These are phyloP conservation scores for Bjerkandera adusta DNA, from an alignment of 1,284 basidiomycete genomes.

Conservation along the genomic window DNA sequence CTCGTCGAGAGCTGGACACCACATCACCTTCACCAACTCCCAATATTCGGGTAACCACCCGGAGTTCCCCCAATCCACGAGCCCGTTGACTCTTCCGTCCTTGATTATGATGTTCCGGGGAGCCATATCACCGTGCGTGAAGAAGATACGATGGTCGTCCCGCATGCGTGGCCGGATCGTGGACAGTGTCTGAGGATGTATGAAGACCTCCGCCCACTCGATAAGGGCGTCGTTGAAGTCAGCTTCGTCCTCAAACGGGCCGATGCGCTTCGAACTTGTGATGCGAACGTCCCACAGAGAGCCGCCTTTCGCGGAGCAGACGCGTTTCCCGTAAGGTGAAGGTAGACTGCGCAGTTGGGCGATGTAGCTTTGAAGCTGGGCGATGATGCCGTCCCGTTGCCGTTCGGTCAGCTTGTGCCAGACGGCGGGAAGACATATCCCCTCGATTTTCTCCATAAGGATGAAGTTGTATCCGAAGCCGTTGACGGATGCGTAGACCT, in stretches of 20 bases:
- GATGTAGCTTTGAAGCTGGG: not conserved
- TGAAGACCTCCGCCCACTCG: slow-evolving; percentile 1
- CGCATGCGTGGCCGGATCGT: slow-evolving; percentile 24
- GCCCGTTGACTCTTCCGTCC: slow-evolving; percentile 16
- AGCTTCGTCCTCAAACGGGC: not conserved
- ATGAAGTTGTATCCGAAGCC: slow-evolving; percentile 18
- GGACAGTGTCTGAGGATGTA: slow-evolving; percentile 11
- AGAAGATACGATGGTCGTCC: slow-evolving; percentile 24
- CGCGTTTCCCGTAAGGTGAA: not conserved
- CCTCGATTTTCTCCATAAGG: slow-evolving; percentile 23
- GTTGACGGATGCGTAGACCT: slow-evolving; percentile 15
- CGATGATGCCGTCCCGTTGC: not conserved
- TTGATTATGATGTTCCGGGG: slow-evolving; percentile 28
- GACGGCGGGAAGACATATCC: slow-evolving; percentile 17
- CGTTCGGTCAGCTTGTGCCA: not conserved
- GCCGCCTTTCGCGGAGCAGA: slow-evolving; percentile 11
- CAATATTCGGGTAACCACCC: slow-evolving; percentile 32
- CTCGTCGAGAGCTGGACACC: not conserved
- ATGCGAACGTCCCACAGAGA: slow-evolving; percentile 8
- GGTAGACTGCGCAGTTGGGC: not conserved
- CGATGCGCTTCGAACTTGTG: not conserved
- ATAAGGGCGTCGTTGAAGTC: slow-evolving; percentile 26
- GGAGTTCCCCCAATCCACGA: slow-evolving; percentile 29
- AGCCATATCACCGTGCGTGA: slow-evolving; percentile 30
- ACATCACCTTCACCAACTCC: slow-evolving; percentile 27